Base-by-base conservation (phyloP, 768 basidiomycete genomes). In the Leccinum variicolor region DNA sequence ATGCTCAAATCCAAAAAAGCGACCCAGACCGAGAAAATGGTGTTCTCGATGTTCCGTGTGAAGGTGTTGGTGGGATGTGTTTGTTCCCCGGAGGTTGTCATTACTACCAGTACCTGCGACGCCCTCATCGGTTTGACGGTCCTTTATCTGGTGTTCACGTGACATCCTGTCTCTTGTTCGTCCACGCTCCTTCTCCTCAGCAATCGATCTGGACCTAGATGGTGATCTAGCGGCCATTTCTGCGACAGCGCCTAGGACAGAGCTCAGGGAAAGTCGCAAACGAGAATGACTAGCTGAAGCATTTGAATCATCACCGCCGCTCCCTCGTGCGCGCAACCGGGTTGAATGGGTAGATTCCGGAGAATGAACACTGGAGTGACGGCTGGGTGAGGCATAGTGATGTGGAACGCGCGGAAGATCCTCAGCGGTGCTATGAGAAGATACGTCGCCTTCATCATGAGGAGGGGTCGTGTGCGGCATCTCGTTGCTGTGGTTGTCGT, bases 371-470 rank as follows among this genome's bases (percentile, higher is more conserved):
- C 25, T 50, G 34, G 52, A 49, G 15, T 25, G 21, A 36, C 7
- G 41, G n/a, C n/a, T 29, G 25, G 48, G 34, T 6, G 55, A 56
- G 19, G 15, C 19, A 31, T 15, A 34, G 6, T 23, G 53, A 25
- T 25, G 33, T 3, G n/a, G 29, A 36, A 23, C 9, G 10, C 34
- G 46, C 6, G 53, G 3, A 23, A 14, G 19, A 36, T 57, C 61
- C 21, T 74, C 76, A 75, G 11, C 70, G 69, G 34, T 65, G 66
- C 19, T 78, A 71, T n/a, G 79, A 80, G 15, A 36, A 13, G 54
- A 64, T 1, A 62, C 14, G 1, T 31, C 29, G 5, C 45, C 45
- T 52, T 55, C 53, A 13, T 55, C 51, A n/a, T 10, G 55, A 31
- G 47, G 15, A 14, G 55, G 28, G 25, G 0, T 17, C 1, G 28